A percentile compares a stretch with the other conserved stretches of the same genome.
phyloP scores from a whole-genome alignment of 176 grass and related monocot species.

The Oryza punctata region DNA sequence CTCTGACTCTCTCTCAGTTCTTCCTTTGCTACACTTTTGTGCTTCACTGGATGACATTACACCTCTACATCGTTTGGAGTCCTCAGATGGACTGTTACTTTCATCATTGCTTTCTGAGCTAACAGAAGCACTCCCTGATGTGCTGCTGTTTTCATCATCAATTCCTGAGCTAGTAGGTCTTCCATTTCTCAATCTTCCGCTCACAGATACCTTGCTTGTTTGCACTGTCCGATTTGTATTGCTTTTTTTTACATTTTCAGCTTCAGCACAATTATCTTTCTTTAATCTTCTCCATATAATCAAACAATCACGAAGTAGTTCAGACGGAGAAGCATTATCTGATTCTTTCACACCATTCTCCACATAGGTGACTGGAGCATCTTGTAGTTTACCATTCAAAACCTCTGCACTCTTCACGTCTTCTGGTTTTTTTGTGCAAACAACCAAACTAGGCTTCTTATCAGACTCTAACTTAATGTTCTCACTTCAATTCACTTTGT shows the following conservation, averaged over 20 bases:
- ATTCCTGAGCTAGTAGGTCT: slow-evolving; percentile 23
- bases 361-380: slow-evolving; percentile 6
- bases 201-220: not conserved
- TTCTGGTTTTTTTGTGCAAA: slow-evolving; percentile 7
- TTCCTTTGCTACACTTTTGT: slow-evolving; percentile 27
- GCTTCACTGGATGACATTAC: not conserved
- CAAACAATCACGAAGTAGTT: slow-evolving; percentile 40
- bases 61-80: slow-evolving; percentile 5
- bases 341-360: slow-evolving; percentile 18
- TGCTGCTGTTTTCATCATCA: slow-evolving; percentile 22
- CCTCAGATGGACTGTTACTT: slow-evolving; percentile 7
- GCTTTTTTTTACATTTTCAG: slow-evolving; percentile 7
- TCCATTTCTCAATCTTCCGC: slow-evolving; percentile 7
- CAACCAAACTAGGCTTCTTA: slow-evolving; percentile 5
- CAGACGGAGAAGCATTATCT: slow-evolving; percentile 17
- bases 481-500: slow-evolving; percentile 27
- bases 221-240: not conserved
- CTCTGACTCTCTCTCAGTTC: slow-evolving; percentile 1
- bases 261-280: slow-evolving; percentile 22
- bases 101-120: slow-evolving; percentile 34
- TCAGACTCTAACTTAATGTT: slow-evolving; percentile 30
- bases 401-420: not conserved
- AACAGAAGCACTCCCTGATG: slow-evolving; percentile 3
- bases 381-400: not conserved
- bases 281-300: slow-evolving; percentile 39